Base-by-base conservation (phyloP, 352 stramenopile genomes). In the Phytophthora brassicae region DNA sequence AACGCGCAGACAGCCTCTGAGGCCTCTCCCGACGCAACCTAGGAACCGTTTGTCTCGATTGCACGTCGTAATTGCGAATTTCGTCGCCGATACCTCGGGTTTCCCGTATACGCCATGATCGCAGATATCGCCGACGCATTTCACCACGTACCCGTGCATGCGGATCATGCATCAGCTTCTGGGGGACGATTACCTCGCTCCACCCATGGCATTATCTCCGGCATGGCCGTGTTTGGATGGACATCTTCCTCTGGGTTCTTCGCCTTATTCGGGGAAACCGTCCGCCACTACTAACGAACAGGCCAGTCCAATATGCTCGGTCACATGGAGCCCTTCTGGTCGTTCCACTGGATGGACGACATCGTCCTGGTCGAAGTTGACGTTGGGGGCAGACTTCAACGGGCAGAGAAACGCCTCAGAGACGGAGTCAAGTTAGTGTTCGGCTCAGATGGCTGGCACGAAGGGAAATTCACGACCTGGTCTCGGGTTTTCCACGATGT, bases 61-160 rank as follows among this genome's bases (percentile, higher is more conserved):
- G 56, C 56, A 0, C n/a, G 11, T 4, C 45, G 56, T 6, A 26
- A 52, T 28, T 22, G 7, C 6, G 47, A 55, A 9, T 31, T 55
- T n/a, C 29, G 33, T 45, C 46, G 29, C 6, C 46, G 29, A 6
- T 54, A 43, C 14, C 46, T 29, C 20, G 46, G 29, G 3, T 17
- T 4, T 6, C 8, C 11, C 8, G 55, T 55, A 9, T 62, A 62
- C 26, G 52, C 52, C 17, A 47, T 60, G 29, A 19, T 53, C 28
- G 31, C 53, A 13, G 53, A 60, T 42, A 64, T 64, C 36, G 56
- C 56, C 4, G 56, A 64, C 4, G 46, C 45, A 0, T 64, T 64
- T 20, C 35, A 51, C 7, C 35, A 64, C 22, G 56, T 64, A 1
- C 46, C 46, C 16, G 36, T 52, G 0, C 46, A 54, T 14, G 33